phyloP scores from a whole-genome alignment of 177 flowering plant genomes.

The Tripterygium wilfordii region DNA sequence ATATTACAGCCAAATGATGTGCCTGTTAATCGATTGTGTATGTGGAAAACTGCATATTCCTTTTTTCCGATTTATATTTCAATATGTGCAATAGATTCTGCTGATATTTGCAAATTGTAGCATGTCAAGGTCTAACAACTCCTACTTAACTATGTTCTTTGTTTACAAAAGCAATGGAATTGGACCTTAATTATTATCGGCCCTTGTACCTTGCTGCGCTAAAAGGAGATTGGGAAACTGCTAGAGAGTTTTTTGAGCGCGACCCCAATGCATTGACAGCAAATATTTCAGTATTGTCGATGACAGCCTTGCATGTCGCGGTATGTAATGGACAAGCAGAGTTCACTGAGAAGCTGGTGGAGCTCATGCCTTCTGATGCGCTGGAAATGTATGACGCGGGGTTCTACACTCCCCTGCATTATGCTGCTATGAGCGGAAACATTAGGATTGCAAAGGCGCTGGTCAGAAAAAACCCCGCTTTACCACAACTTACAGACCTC shows the following conservation, averaged over 20 bases:
- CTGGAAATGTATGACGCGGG: no score
- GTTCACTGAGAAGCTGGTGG: slow-evolving; percentile 12
- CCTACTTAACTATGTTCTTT: no score
- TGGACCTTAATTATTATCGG: neutral
- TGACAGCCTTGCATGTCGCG: slow-evolving; percentile 20
- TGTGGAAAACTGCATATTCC: no score
- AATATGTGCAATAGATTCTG: no score
- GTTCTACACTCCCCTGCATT: slow-evolving; percentile 3
- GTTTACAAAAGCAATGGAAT: no score
- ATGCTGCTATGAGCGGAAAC: neutral
- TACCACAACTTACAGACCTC: neutral
- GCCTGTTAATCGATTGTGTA: no score
- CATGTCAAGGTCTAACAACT: no score
- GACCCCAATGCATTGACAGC: slow-evolving; percentile 13
- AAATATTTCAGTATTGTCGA: slow-evolving; percentile 5
- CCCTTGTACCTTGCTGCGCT: neutral
- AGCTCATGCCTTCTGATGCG: slow-evolving; percentile 9
- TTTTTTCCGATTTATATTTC: no score
- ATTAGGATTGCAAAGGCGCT: neutral
- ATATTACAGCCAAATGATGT: no score
- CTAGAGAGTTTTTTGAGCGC: slow-evolving; percentile 1
- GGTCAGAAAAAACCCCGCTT: neutral
- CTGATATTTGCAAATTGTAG: no score
- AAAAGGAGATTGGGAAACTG: slow-evolving; percentile 15
- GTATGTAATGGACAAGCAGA: slow-evolving; percentile 7